Conservation (phyloP, 805 yeast species). For the Candida methanosorbosa region DNA sequence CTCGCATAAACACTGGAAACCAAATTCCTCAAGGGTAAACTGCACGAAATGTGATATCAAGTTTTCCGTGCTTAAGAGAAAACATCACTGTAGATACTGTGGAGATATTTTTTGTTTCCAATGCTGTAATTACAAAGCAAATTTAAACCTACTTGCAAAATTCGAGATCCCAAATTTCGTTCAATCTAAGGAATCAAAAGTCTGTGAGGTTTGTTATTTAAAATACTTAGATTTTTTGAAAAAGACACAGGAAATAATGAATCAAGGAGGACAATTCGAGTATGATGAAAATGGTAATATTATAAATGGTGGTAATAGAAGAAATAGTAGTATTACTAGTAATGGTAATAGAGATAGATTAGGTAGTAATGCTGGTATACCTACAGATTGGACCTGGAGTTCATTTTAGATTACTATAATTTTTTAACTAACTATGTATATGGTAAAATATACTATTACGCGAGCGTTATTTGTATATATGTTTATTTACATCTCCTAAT, state of each 20-base stretch:
- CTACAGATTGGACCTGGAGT: slow-evolving; percentile 46
- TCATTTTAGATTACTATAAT: slow-evolving; percentile 26
- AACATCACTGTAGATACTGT: slow-evolving; percentile 47
- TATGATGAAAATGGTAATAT: slow-evolving; percentile 15
- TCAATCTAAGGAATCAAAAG: slow-evolving; percentile 19
- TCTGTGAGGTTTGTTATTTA: slow-evolving; percentile 17
- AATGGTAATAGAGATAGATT: slow-evolving; percentile 1
- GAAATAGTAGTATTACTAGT: slow-evolving; percentile 1
- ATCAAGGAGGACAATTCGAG: not conserved
- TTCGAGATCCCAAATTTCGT: slow-evolving; percentile 15
- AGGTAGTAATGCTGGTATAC: slow-evolving; percentile 16
- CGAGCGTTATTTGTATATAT: not conserved
- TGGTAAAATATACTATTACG: not conserved
- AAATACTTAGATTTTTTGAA: slow-evolving; percentile 18
- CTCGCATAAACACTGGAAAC: slow-evolving; percentile 45
- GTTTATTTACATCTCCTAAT: too few relatives aligned
- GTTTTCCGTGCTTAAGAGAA: slow-evolving; percentile 23
- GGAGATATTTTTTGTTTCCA: slow-evolving; percentile 36
- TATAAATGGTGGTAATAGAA: not conserved
- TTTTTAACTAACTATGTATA: too few relatives aligned
- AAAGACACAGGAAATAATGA: slow-evolving; percentile 4
- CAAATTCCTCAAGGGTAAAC: slow-evolving; percentile 27
- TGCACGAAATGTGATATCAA: slow-evolving; percentile 25
- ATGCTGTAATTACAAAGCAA: slow-evolving; percentile 21
- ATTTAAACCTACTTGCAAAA: slow-evolving; percentile 25